Base-by-base conservation (phyloP, 2,329 filamentous ascomycete genomes). In the Leptosphaerulina australis region DNA sequence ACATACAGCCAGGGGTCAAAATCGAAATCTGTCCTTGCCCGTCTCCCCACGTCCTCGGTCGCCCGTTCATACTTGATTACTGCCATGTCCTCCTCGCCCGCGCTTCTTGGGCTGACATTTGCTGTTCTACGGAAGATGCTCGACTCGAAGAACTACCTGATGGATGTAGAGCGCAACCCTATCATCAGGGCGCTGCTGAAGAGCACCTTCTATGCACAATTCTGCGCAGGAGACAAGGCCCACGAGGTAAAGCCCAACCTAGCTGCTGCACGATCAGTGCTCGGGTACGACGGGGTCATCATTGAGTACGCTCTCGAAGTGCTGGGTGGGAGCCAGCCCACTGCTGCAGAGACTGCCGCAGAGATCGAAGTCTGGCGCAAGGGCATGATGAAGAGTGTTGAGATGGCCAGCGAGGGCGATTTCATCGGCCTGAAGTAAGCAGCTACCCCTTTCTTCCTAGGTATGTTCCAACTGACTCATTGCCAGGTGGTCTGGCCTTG, bases 141-240 rank as follows among this genome's bases (percentile, higher is more conserved):
- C 9, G 81, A 90, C 69, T 86, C 88, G 20, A 82, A 82, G 40
- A 86, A 77, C 49, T 76, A 82, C 1, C 45, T 91, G 0, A 79
- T 94, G 49, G 87, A 87, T 70, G 86, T 91, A 4, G 90, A 95
- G 67, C 79, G 76, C 43, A 96, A 96, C 68, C 84, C 84, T 0
- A 36, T 93, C 1, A 79, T 96, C 12, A 82, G 85, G 33, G 83
- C 78, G 52, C 68, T 91, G 31, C 78, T 96, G 39, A 91, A 91
- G 70, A 83, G 86, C 67, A 95, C 90, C 0, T 91, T 96, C 64
- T 96, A 96, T 70, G 85, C 86, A 18, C 92, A 97, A 65, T 97
- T 96, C 73, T 97, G 92, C 72, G 90, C 90, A 0, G 92, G 92
- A 21, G 88, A 91, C 73, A 88, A 83, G 38, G 78, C 81, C 0